These are phyloP conservation scores for Notholithocarpus densiflorus DNA, from an alignment of 306 rosid genomes.

Conservation along the genomic window DNA sequence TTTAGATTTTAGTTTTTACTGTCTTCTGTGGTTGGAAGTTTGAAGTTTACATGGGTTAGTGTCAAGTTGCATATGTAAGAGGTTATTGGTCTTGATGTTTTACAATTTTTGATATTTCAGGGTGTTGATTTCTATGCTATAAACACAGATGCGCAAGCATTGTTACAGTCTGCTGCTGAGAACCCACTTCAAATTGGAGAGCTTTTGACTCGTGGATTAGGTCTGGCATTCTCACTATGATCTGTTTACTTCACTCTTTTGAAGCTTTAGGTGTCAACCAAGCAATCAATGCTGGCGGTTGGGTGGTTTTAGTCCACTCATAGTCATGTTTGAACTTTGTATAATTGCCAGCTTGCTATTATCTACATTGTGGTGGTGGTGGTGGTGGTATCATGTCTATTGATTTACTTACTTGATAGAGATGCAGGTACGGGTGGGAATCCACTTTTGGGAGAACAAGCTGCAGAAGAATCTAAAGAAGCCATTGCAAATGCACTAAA, in stretches of 20 bases:
- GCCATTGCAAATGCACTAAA: slow-evolving; percentile 77
- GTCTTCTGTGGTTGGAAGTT: not conserved
- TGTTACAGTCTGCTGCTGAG: slow-evolving; percentile 78
- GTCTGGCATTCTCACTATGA: slow-evolving; percentile 43
- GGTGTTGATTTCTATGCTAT: slow-evolving; percentile 96
- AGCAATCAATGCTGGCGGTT: not conserved
- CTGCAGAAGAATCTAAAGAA: slow-evolving; percentile 96
- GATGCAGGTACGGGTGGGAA: slow-evolving; percentile 98
- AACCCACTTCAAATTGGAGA: slow-evolving; percentile 95
- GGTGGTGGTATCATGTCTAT: slow-evolving; percentile 1
- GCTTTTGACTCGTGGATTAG: slow-evolving; percentile 97
- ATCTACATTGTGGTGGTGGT: not conserved
- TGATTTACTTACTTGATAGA: slow-evolving; percentile 34
- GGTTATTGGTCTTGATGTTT: slow-evolving; percentile 32
- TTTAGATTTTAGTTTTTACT: not conserved
- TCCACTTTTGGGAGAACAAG: slow-evolving; percentile 97
- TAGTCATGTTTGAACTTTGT: not conserved
- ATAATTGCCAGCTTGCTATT: not conserved
- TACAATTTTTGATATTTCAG: slow-evolving; percentile 42
- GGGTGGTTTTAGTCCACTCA: not conserved
- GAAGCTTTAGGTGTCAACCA: not conserved
- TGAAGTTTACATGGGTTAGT: not conserved
- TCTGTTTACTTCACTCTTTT: not conserved
- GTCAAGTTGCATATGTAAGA: not conserved
- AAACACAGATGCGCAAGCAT: slow-evolving; percentile 97